Conservation (phyloP, 208 protist genomes). For the Tetramitus jugosus region DNA sequence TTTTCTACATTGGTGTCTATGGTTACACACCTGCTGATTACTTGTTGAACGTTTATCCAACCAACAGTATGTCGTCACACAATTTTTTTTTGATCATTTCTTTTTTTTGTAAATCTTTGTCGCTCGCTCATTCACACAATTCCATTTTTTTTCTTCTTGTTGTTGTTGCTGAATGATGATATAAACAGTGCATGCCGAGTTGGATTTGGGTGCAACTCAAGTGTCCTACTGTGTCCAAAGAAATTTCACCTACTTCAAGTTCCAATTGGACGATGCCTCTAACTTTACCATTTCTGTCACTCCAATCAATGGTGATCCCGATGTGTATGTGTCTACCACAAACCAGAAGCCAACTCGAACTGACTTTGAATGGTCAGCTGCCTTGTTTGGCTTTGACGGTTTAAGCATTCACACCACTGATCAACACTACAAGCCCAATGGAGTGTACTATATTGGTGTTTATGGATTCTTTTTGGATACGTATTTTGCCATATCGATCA, state of each 20-base stretch:
- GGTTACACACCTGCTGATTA: no score
- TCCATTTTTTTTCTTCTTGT: no score
- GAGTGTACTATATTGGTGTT: background rate
- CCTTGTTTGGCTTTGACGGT: background rate
- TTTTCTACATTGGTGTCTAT: no score
- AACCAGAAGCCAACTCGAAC: background rate
- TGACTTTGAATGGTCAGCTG: background rate
- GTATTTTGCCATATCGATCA: background rate
- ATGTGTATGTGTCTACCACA: background rate
- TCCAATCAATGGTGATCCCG: background rate
- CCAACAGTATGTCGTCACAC: no score
- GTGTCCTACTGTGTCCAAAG: no score
- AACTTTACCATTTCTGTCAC: background rate
- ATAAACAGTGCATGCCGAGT: no score
- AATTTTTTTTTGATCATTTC: no score
- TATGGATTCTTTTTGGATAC: background rate
- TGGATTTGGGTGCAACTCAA: no score
- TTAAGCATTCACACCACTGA: background rate
- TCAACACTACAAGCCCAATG: background rate
- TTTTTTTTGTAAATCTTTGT: no score
- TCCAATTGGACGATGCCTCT: background rate
- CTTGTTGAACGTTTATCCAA: no score
- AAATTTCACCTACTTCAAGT: background rate
- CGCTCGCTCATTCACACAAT: no score
- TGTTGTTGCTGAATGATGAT: no score